A percentile compares a stretch with the other conserved stretches of the same genome.
Evolutionary conservation across 306 rosid species (phyloP).

Genomic region (Comarum palustre): DNA sequence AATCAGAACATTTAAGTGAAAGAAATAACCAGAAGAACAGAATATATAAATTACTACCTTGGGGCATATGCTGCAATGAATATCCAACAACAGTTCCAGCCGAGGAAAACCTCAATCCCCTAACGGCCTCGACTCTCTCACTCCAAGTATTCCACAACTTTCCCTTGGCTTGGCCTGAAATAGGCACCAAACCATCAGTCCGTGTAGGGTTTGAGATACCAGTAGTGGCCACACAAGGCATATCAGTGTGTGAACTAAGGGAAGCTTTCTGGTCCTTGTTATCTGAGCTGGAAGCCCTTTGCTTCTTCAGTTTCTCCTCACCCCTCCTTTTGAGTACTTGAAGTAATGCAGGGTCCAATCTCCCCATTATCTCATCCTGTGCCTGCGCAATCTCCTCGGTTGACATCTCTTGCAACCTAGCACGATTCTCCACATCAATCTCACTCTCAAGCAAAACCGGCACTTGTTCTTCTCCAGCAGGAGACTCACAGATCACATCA

Average conservation of each 20-base stretch:
- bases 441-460: slow-evolving; percentile 49
- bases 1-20: slow-evolving; percentile 5
- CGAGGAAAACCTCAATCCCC: slow-evolving; percentile 72
- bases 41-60: slow-evolving; percentile 42
- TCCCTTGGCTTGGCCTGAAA: slow-evolving; percentile 33
- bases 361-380: slow-evolving; percentile 71
- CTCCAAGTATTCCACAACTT: slow-evolving; percentile 85
- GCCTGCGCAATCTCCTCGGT: slow-evolving; percentile 70
- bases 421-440: slow-evolving; percentile 73
- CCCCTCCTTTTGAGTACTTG: slow-evolving; percentile 65
- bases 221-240: slow-evolving; percentile 19
- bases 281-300: slow-evolving; percentile 29
- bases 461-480: slow-evolving; percentile 30
- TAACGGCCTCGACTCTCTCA: slow-evolving; percentile 68
- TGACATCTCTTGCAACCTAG: slow-evolving; percentile 61
- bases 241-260: slow-evolving; percentile 25
- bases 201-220: slow-evolving; percentile 26
- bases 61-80: slow-evolving; percentile 29
- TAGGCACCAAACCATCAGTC: slow-evolving; percentile 27
- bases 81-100: slow-evolving; percentile 58
- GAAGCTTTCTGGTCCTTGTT: slow-evolving; percentile 28
- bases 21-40: slow-evolving; percentile 13
- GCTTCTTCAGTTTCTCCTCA: slow-evolving; percentile 49
- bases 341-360: slow-evolving; percentile 56
- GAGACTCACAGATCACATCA: slow-evolving; percentile 12